Evolutionary conservation across 2,329 filamentous ascomycete genomes (phyloP).

Genomic region (Truncatella angustata): DNA sequence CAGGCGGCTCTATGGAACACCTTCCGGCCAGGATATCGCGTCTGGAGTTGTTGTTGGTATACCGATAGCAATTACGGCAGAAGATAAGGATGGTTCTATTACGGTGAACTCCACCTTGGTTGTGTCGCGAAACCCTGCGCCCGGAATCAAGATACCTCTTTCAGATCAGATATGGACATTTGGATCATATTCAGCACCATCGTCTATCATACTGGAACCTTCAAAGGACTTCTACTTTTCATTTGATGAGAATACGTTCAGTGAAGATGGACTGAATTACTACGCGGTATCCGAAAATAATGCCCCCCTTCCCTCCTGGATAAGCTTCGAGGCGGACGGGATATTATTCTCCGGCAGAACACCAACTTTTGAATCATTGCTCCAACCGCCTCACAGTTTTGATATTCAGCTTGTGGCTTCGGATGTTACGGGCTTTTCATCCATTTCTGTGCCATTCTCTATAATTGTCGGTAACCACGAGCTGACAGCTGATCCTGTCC

Average conservation of each 20-base stretch:
- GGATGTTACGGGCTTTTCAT: conserved; percentile 75
- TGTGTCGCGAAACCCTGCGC: conserved; percentile 58
- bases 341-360: conserved; percentile 71
- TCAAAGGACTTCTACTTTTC: conserved; percentile 51
- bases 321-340: conserved; percentile 64
- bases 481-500: conserved; percentile 59
- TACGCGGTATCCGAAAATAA: conserved; percentile 75
- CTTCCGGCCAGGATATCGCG: conserved; percentile 48
- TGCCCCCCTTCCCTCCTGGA: conserved; percentile 83
- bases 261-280: conserved; percentile 60
- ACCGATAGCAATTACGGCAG: conserved; percentile 66
- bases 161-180: conserved; percentile 56
- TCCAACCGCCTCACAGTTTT: conserved; percentile 70
- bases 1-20: conserved; percentile 70
- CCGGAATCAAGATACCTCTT: conserved; percentile 54
- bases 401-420: conserved; percentile 73
- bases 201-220: conserved; percentile 55
- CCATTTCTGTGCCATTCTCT: conserved; percentile 63
- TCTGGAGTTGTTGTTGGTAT: conserved; percentile 54
- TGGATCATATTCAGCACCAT: conserved; percentile 59
- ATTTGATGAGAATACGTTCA: conserved; percentile 62
- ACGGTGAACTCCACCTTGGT: conserved; percentile 69
- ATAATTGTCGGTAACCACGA: conserved; percentile 71
- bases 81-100: conserved; percentile 61
- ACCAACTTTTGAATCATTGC: conserved; percentile 61